Percentiles rank a stretch among this genome's conserved stretches.
Evolutionary conservation across 2,329 filamentous ascomycete species (phyloP).

Genomic region (Pseudogymnoascus sp.): DNA sequence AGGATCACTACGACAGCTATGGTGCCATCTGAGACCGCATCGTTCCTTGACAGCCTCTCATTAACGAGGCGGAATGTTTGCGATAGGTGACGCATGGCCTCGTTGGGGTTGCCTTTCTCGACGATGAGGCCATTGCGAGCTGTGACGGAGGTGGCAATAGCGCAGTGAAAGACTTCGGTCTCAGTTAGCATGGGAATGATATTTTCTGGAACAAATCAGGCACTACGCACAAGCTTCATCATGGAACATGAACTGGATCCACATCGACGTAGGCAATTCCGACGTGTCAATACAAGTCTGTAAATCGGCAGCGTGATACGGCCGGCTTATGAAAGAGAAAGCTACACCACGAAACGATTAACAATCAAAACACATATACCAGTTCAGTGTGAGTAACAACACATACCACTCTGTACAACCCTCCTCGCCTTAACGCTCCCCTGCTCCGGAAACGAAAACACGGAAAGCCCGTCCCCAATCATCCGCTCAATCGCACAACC

Average conservation of each 20-base stretch:
- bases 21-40: constrained; percentile 24
- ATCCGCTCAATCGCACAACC: constrained; percentile 12
- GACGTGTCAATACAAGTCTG: constrained; percentile 10
- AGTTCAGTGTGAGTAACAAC: not conserved
- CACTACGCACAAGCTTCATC: constrained; percentile 28
- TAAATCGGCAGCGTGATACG: constrained; percentile 11
- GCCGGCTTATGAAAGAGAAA: constrained; percentile 13
- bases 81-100: constrained; percentile 23
- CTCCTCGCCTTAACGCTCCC: constrained; percentile 5
- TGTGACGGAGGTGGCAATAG: constrained; percentile 22
- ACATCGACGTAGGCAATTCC: constrained; percentile 14
- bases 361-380: not conserved
- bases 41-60: constrained; percentile 21
- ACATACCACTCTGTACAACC: constrained; percentile 13
- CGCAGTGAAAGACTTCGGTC: constrained; percentile 26
- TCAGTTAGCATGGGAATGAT: not conserved
- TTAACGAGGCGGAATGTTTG: constrained; percentile 26
- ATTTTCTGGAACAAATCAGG: not conserved
- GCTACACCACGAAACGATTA: constrained; percentile 8
- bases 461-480: constrained; percentile 16
- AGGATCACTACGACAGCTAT: constrained; percentile 26
- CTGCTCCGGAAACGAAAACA: constrained; percentile 13
- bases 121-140: constrained; percentile 13
- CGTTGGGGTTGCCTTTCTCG: constrained; percentile 11
- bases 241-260: constrained; percentile 23